Conservation (phyloP, 495 filamentous ascomycete species). For the Platismatia glauca region DNA sequence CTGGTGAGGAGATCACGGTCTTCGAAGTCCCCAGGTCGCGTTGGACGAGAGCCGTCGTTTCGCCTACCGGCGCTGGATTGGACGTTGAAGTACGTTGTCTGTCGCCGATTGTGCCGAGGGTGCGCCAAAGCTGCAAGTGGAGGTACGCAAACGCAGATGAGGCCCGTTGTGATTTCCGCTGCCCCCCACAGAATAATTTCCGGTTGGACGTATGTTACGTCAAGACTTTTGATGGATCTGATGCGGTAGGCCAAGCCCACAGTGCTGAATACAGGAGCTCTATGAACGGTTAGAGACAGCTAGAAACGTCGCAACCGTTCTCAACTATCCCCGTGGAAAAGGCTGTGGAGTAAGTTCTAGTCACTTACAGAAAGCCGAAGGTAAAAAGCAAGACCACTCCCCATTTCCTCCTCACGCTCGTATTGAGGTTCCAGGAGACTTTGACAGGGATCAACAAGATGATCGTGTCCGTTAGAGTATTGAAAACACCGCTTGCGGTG, state of each 20-base stretch:
- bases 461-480: conserved; percentile 32
- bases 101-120: not conserved
- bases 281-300: conserved; percentile 13
- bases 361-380: conserved; percentile 31
- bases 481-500: conserved; percentile 31
- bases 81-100: not conserved
- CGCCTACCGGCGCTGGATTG: not conserved
- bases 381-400: conserved; percentile 31
- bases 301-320: not conserved
- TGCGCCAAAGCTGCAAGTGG: conserved; percentile 11
- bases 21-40: not conserved
- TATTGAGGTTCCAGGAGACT: conserved; percentile 30
- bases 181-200: conserved; percentile 19
- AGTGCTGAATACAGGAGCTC: conserved; percentile 27
- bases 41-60: not conserved
- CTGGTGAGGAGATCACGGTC: not conserved
- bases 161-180: conserved; percentile 19
- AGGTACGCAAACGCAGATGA: conserved; percentile 24
- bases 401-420: conserved; percentile 24
- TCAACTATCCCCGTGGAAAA: not conserved
- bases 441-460: conserved; percentile 32
- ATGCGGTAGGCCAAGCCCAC: conserved; percentile 25
- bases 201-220: conserved; percentile 26
- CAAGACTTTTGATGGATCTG: conserved; percentile 19
- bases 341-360: not conserved